Evolutionary conservation across 1,284 basidiomycete genomes (phyloP).

Genomic region (Trametes hirsuta): DNA sequence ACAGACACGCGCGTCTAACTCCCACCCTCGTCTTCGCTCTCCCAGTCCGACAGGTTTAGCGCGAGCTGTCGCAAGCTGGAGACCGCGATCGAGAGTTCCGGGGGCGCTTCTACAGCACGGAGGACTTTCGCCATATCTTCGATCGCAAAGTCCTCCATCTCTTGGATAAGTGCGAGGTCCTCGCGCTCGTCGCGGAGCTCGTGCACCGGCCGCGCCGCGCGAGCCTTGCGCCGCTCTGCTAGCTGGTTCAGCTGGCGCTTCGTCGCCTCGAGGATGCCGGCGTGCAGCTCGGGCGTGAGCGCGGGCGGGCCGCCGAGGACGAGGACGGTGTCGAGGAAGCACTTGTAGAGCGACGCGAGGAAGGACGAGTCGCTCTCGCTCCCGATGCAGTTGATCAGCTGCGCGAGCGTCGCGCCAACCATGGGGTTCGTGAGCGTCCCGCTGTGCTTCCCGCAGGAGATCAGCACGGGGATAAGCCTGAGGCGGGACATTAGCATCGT

Average conservation of each 20-base stretch:
- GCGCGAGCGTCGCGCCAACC: conserved; percentile 69
- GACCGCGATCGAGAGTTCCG: conserved; percentile 68
- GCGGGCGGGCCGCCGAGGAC: conserved; percentile 59
- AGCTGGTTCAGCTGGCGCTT: conserved; percentile 68
- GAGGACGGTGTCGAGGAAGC: conserved; percentile 67
- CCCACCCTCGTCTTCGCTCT: conserved; percentile 43
- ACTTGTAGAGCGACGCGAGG: conserved; percentile 77
- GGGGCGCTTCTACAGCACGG: conserved; percentile 53
- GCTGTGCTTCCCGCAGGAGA: conserved; percentile 73
- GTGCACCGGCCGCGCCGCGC: conserved; percentile 44
- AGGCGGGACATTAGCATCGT: neutral
- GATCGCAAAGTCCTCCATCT: conserved; percentile 74
- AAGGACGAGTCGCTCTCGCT: conserved; percentile 74
- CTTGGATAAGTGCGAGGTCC: conserved; percentile 69
- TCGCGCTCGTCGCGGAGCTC: conserved; percentile 62
- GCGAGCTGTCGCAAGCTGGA: conserved; percentile 72
- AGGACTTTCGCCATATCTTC: conserved; percentile 75
- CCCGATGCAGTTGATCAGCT: conserved; percentile 67
- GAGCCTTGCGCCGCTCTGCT: conserved; percentile 65
- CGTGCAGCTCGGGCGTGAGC: conserved; percentile 55
- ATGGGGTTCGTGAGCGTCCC: conserved; percentile 70
- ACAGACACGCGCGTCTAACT: neutral
- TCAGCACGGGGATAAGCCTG: conserved; percentile 76
- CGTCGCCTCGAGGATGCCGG: conserved; percentile 64
- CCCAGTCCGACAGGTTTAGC: conserved; percentile 50